Evolutionary conservation across 371 early-diverging fungal species (phyloP).

Genomic region (Actinomortierella wolfii): DNA sequence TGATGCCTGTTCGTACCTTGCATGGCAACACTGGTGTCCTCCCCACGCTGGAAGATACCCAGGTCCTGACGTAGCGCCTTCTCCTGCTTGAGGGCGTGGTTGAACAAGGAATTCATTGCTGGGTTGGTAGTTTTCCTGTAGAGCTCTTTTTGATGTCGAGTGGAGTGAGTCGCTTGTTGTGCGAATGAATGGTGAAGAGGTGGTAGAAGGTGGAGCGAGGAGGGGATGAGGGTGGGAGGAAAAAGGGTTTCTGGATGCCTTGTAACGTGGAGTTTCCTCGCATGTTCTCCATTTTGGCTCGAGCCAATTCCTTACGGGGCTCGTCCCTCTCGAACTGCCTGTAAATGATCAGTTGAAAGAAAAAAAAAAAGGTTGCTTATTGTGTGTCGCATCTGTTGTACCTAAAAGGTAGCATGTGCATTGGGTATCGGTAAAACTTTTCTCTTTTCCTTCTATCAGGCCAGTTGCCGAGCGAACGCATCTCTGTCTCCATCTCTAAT

Average conservation of each 20-base stretch:
- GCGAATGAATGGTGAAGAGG: background rate
- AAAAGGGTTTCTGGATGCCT: background rate
- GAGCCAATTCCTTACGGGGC: too few species aligned
- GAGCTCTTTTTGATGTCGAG: background rate
- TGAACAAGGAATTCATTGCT: constrained; percentile 65
- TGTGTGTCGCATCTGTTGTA: too few species aligned
- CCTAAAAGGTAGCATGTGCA: too few species aligned
- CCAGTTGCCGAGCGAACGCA: too few species aligned
- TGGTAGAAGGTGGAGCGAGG: background rate
- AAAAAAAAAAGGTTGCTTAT: too few species aligned
- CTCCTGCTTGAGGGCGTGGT: constrained; percentile 65
- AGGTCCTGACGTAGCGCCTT: constrained; percentile 61
- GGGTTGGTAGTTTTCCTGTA: constrained; percentile 3
- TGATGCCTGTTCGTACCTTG: constrained; percentile 59
- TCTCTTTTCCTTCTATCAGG: too few species aligned
- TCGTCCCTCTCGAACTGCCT: too few species aligned
- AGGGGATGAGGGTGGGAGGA: background rate
- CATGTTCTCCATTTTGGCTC: too few species aligned
- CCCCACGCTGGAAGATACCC: constrained; percentile 60
- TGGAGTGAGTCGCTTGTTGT: background rate
- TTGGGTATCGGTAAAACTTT: too few species aligned
- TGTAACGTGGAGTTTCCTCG: too few species aligned
- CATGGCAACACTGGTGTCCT: constrained; percentile 63
- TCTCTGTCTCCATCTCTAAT: too few species aligned
- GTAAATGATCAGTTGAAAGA: too few species aligned